These are phyloP conservation scores for Phyllosticta citrichinensis DNA, from an alignment of 2,329 filamentous ascomycete genomes.

Conservation along the genomic window DNA sequence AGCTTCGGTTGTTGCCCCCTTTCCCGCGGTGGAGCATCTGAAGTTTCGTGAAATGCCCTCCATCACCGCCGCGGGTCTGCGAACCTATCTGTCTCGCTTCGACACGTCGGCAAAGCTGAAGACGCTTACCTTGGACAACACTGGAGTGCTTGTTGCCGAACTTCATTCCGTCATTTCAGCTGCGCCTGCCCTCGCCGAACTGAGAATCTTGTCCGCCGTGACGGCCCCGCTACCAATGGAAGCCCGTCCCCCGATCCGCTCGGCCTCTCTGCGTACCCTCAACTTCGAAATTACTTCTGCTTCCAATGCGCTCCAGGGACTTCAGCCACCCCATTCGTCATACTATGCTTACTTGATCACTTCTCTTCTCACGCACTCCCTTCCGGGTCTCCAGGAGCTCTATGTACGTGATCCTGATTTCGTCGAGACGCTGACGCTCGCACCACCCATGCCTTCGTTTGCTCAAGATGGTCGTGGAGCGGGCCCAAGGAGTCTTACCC, in stretches of 20 bases:
- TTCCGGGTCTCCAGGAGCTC: slow-evolving; percentile 64
- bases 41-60: slow-evolving; percentile 61
- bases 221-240: slow-evolving; percentile 47
- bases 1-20: slow-evolving; percentile 55
- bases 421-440: slow-evolving; percentile 66
- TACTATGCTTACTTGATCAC: slow-evolving; percentile 81
- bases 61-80: slow-evolving; percentile 62
- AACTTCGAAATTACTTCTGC: slow-evolving; percentile 72
- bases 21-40: slow-evolving; percentile 66
- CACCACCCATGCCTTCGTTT: slow-evolving; percentile 51
- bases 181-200: slow-evolving; percentile 48
- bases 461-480: slow-evolving; percentile 25
- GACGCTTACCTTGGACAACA: slow-evolving; percentile 56
- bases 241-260: slow-evolving; percentile 54
- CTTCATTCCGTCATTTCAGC: slow-evolving; percentile 52
- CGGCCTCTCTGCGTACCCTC: slow-evolving; percentile 58
- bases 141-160: slow-evolving; percentile 54
- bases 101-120: slow-evolving; percentile 44
- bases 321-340: slow-evolving; percentile 41
- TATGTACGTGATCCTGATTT: slow-evolving; percentile 83
- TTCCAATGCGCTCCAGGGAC: slow-evolving; percentile 47
- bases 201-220: slow-evolving; percentile 49
- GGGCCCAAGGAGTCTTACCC: slow-evolving; percentile 18
- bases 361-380: slow-evolving; percentile 65
- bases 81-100: slow-evolving; percentile 53